Evolutionary conservation across 2,329 filamentous ascomycete genomes (phyloP).

Genomic region (Myriosclerotinia curreyana): DNA sequence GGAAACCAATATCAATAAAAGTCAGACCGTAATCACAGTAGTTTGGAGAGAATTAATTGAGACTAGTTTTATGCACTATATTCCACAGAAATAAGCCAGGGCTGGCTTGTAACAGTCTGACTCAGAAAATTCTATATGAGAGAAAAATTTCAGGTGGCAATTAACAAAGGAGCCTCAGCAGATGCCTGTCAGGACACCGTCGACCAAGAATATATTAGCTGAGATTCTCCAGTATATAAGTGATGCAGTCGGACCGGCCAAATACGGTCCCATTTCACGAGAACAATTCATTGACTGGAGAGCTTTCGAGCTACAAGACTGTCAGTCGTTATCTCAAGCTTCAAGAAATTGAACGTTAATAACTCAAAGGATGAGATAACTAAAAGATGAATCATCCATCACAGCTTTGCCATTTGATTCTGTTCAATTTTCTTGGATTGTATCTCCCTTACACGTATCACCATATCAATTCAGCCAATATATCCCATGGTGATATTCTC

Average conservation of each 20-base stretch:
- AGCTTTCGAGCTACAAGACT: conserved; percentile 31
- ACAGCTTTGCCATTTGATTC: conserved; percentile 50
- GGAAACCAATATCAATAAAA: neutral
- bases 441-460: conserved; percentile 29
- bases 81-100: neutral
- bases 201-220: neutral
- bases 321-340: conserved; percentile 39
- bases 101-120: neutral
- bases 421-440: conserved; percentile 46
- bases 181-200: too few relatives aligned
- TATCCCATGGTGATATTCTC: conserved; percentile 55
- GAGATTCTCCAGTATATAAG: neutral
- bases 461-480: conserved; percentile 51
- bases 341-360: conserved; percentile 39
- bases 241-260: conserved; percentile 26
- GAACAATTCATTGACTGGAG: conserved; percentile 32
- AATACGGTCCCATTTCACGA: conserved; percentile 31
- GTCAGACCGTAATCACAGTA: conserved; percentile 43
- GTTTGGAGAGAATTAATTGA: conserved; percentile 45
- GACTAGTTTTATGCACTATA: conserved; percentile 41
- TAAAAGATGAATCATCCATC: conserved; percentile 29
- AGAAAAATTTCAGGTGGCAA: neutral
- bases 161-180: neutral
- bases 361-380: conserved; percentile 29
- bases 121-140: neutral